Conservation (phyloP, 768 basidiomycete genomes). For the Mycena vitilis region DNA sequence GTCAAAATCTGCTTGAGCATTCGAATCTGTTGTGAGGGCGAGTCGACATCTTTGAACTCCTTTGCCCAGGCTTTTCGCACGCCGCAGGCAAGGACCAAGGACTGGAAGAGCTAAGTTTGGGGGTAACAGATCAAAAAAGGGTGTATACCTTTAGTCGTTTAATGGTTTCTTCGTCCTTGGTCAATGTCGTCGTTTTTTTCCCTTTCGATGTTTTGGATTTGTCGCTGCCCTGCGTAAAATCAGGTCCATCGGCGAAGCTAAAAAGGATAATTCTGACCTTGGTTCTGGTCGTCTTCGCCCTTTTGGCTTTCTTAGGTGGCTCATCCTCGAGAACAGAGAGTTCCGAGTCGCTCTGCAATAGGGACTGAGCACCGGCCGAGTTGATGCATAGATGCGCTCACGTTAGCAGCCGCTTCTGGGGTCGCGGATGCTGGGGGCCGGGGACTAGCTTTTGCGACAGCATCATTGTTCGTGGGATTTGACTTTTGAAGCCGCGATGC, state of each 20-base stretch:
- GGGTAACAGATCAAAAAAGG: background rate
- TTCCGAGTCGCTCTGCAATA: constrained; percentile 64
- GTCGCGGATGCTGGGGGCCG: constrained; percentile 21
- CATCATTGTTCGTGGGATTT: constrained; percentile 7
- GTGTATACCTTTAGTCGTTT: constrained; percentile 75
- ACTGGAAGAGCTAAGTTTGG: constrained; percentile 49
- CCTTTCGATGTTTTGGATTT: constrained; percentile 45
- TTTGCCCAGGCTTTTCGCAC: constrained; percentile 83
- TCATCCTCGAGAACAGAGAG: constrained; percentile 72
- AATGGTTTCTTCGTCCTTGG: constrained; percentile 79
- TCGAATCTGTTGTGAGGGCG: constrained; percentile 70
- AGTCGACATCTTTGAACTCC: constrained; percentile 71
- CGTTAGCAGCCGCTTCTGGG: constrained; percentile 7
- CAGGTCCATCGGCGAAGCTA: background rate
- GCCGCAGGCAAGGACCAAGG: constrained; percentile 79
- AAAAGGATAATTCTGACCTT: constrained; percentile 40
- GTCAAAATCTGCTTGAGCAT: constrained; percentile 72
- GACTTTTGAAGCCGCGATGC: background rate
- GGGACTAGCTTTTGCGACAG: constrained; percentile 11
- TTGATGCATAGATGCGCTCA: background rate
- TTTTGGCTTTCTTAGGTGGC: constrained; percentile 58
- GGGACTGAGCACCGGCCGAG: background rate
- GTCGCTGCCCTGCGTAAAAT: constrained; percentile 40
- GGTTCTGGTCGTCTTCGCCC: constrained; percentile 44
- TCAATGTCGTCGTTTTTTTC: constrained; percentile 47